Evolutionary conservation across 768 basidiomycete genomes (phyloP), one percentile per base, ranked within the genome.

Genomic region (Boletus insuetus): DNA sequence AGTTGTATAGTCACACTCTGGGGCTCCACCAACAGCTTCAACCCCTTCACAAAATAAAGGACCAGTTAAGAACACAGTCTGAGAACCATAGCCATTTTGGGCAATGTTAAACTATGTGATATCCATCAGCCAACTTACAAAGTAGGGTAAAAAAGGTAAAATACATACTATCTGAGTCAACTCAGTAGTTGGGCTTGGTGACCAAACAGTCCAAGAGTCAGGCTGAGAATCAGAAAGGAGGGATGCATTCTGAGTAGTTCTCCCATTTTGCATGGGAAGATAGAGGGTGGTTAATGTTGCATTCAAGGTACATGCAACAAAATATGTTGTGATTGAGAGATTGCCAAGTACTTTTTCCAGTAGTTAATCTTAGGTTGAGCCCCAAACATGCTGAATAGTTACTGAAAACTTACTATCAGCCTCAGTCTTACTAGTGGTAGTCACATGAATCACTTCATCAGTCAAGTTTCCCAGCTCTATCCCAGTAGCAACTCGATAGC

Each of bases 261-360:
- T 19, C 11, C 50, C 32, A 45, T 54, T 37, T 8, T 46, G 45
- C 45, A 46, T 46, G 6, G 45, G 45, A 32, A 46, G 45, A 20
- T 46, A 20, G 6, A 46, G 8, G n/a, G 2, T 16, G 6, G 8
- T 16, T 46, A 19, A 16, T 47, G 34, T 35, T 20, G 46, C 46
- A 47, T 37, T 24, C 29, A 45, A 22, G n/a, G 49, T 49, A 7
- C 59, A 60, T 46, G 46, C 56, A 12, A 49, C 46, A 49, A 37
- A 60, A 39, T 55, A 59, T 4, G 42, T 13, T 17, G 39, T 42
- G 26, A 19, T 19, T 32, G 50, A 46, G 9, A 53, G 6, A 41
- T 41, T 49, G 19, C 13, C 20, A 47, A 17, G 45, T 32, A 46
- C 45, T 46, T 46, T 46, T 19, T 17, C 43, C 43, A 45, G 11